Evolutionary conservation across 2,329 filamentous ascomycete species (phyloP), one percentile per base, ranked within the genome.

Genomic region (Cryphonectria naterciae): DNA sequence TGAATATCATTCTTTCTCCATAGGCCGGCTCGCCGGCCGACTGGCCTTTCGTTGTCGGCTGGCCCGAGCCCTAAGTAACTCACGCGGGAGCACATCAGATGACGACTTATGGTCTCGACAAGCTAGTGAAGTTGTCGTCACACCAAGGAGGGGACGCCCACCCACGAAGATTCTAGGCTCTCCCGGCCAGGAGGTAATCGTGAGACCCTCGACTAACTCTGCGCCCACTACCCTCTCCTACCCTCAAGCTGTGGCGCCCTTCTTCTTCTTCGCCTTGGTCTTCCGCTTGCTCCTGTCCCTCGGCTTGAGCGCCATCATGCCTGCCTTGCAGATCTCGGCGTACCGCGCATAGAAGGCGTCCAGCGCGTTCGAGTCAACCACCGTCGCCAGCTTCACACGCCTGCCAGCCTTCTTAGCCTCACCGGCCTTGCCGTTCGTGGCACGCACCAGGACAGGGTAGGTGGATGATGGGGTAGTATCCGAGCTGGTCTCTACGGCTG

Each of bases 221-320:
- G 37, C 10, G 37, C 54, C n/a, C 32, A 17, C 37, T 37, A 32
- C 28, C 25, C 13, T 41, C 11, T n/a, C n/a, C n/a, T 46, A 35
- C 22, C 19, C 41, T 25, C 39, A 67, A 58, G 69, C 64, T 25
- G 76, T 76, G 52, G 77, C 74, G 11, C 77, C 46, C 67, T 68
- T 77, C 0, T 80, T 81, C 81, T 88, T 91, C 84, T 90, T 92
- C 83, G 86, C 89, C 83, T 91, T 93, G 74, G 92, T 93, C 80
- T 92, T 92, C 76, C 92, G 90, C 79, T 92, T 93, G 84, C 91
- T 90, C 78, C 94, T 88, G 82, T 98, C 95, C 75, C 96, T 88
- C 79, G 97, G 97, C 88, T 97, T 98, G 82, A 99, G 79, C 10
- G 91, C 91, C 65, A 88, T 86, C 94, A 98, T 98, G 7, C 94